Evolutionary conservation across 331 rosid species (phyloP), one percentile per base, ranked within the genome.

Genomic region (Malus hybrid): DNA sequence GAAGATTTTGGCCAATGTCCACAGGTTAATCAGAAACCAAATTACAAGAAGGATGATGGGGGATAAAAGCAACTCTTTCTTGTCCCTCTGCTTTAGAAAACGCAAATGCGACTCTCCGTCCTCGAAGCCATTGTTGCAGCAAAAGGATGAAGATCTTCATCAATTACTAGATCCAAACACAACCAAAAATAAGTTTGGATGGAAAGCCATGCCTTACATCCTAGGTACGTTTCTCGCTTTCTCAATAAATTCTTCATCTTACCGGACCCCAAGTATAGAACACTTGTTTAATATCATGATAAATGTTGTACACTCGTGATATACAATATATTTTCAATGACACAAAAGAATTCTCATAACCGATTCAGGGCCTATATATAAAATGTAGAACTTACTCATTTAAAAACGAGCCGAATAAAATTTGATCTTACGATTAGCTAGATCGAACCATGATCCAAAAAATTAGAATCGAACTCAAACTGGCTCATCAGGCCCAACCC

Each of bases 131-230:
- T 57, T 39, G 36, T 24, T 71, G 15, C 63, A 7, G 5, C 9
- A 71, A 8, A 13, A n/a, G 65, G 55, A 72, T 28, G 66, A 30
- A 7, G 29, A 9, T 19, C 1, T 16, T 55, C 57, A 13, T 15
- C 63, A 20, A 14, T 20, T 20, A 3, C 28, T 57, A 12, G 30
- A 71, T 18, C 14, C 48, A 2, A 68, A 39, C 66, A 70, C 64
- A 57, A 15, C 2, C 6, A 22, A 36, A 24, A 80, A 3, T 19
- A 84, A 82, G 72, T 86, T 77, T 8, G 85, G 87, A 50, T 80
- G 87, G 90, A 87, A 84, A 72, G 87, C 87, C 71, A 82, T 84
- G 83, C 79, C 85, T 64, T 84, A 71, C 71, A 82, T 87, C 33
- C 69, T 84, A 74, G 86, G 88, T 77, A 3, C 16, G n/a, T 15